Evolutionary conservation across 2,329 filamentous ascomycete species (phyloP).

Genomic region (Hypoxylon rubiginosum): DNA sequence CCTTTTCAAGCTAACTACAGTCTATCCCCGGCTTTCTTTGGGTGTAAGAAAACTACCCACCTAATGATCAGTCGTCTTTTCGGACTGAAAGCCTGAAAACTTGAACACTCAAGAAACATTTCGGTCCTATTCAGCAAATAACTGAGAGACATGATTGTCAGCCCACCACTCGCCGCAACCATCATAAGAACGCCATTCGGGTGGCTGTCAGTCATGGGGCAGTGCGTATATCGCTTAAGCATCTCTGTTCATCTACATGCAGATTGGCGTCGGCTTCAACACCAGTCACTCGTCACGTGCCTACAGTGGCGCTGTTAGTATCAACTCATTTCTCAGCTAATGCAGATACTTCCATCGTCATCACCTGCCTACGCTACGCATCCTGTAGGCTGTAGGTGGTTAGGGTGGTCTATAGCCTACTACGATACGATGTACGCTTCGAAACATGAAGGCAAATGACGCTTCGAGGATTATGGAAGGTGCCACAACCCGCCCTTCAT

Average conservation of each 20-base stretch:
- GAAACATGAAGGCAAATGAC: not conserved
- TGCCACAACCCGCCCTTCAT: not conserved
- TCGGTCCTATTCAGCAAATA: slow-evolving; percentile 21
- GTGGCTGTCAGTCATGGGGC: slow-evolving; percentile 1
- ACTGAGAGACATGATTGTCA: slow-evolving; percentile 7
- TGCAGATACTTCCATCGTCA: slow-evolving; percentile 17
- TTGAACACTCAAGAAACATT: too few species aligned
- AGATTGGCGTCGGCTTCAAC: slow-evolving; percentile 13
- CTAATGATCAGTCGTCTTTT: too few species aligned
- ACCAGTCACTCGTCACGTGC: slow-evolving; percentile 19
- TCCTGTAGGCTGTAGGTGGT: not conserved
- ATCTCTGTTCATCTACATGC: slow-evolving; percentile 4
- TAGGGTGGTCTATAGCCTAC: not conserved
- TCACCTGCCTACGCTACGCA: slow-evolving; percentile 5
- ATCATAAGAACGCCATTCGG: not conserved
- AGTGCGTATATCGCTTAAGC: slow-evolving; percentile 1
- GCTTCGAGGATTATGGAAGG: slow-evolving; percentile 5
- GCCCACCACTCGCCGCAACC: slow-evolving; percentile 2
- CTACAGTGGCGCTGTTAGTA: not conserved
- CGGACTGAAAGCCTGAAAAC: not conserved
- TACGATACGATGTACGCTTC: slow-evolving; percentile 5
- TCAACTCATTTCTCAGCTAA: slow-evolving; percentile 9
- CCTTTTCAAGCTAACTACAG: too few species aligned
- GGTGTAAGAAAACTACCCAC: too few species aligned
- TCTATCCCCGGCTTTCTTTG: too few species aligned